Base-by-base conservation (phyloP, 352 stramenopile species). In the Detonula confervacea region DNA sequence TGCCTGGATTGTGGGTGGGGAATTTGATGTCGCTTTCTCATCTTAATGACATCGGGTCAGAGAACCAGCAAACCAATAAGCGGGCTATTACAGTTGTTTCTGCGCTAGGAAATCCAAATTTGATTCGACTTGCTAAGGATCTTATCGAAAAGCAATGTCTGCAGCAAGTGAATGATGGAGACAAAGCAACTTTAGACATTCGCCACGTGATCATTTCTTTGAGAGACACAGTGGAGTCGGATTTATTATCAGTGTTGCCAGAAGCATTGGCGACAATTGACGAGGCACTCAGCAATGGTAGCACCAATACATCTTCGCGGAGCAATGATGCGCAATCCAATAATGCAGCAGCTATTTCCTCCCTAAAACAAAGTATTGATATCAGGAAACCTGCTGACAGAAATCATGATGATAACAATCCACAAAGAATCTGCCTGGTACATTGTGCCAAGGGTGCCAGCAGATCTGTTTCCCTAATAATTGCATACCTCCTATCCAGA, bases 381-480 rank as follows among this genome's bases (percentile, higher is more conserved):
- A 37, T 37, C 30, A 8, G 30, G 30, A 20, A 62, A 16, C 20
- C 5, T n/a, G 30, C 39, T 4, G 16, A 18, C 16, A 49, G 9
- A 22, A 52, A 63, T 73, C 1, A n/a, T 14, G 33, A 73, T 52
- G 47, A 73, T 22, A 54, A 37, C 27, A 74, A 64, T 63, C 22
- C 11, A 63, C n/a, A 51, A 65, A 62, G 64, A 74, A 71, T 85
- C 51, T 85, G 77, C 66, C 71, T 85, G 0, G 71, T 85, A 2
- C 77, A 85, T 60, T 85, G 77, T 56, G 70, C 70, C 42, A 85
- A 62, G 57, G 77, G 77, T 66, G 44, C 18, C 1, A 85, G 77
- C 33, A 64, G 77, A 8, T 85, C 77, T 42, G 71, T 85, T 42
- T 74, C 77, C 11, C 39, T 85, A 24, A 66, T 85, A 29, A 74